Percentiles rank a stretch among this genome's conserved stretches.
Conservation (phyloP, 2,329 filamentous ascomycete genomes). For the Xylariomycetidae sp. region DNA sequence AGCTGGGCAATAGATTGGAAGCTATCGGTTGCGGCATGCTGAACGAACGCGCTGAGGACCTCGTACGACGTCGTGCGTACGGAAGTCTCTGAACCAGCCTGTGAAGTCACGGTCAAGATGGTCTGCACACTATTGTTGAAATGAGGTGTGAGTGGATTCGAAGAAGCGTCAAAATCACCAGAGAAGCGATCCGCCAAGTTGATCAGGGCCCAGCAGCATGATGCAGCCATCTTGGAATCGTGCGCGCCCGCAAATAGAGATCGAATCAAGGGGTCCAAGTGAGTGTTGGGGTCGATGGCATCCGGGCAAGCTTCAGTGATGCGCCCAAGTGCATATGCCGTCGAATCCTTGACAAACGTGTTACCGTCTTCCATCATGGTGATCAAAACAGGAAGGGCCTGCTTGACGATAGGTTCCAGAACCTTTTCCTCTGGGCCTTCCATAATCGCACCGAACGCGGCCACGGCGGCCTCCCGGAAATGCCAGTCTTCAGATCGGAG, state of each 20-base stretch:
- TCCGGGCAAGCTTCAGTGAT: constrained; percentile 93
- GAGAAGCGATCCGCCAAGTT: constrained; percentile 95
- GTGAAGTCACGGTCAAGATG: constrained; percentile 79
- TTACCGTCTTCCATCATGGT: constrained; percentile 86
- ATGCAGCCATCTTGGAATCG: constrained; percentile 94
- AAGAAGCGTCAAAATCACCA: constrained; percentile 69
- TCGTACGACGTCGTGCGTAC: constrained; percentile 95
- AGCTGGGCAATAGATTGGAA: constrained; percentile 74
- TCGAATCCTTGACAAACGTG: constrained; percentile 90
- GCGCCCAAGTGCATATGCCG: constrained; percentile 90
- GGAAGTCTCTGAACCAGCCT: constrained; percentile 76
- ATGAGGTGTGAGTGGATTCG: constrained; percentile 83
- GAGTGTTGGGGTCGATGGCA: constrained; percentile 78
- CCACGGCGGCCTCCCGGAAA: constrained; percentile 88
- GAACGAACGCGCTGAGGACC: constrained; percentile 90
- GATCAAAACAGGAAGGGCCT: constrained; percentile 87
- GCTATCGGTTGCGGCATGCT: constrained; percentile 84
- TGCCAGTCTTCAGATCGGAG: constrained; percentile 92
- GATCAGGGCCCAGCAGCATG: constrained; percentile 99
- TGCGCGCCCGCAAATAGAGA: constrained; percentile 86
- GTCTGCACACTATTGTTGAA: constrained; percentile 90
- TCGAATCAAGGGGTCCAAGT: constrained; percentile 79
- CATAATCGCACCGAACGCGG: constrained; percentile 97
- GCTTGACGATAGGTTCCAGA: constrained; percentile 90
- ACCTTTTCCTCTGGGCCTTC: constrained; percentile 93